Conservation (phyloP, 805 yeast genomes). For the Spathaspora girioi region DNA sequence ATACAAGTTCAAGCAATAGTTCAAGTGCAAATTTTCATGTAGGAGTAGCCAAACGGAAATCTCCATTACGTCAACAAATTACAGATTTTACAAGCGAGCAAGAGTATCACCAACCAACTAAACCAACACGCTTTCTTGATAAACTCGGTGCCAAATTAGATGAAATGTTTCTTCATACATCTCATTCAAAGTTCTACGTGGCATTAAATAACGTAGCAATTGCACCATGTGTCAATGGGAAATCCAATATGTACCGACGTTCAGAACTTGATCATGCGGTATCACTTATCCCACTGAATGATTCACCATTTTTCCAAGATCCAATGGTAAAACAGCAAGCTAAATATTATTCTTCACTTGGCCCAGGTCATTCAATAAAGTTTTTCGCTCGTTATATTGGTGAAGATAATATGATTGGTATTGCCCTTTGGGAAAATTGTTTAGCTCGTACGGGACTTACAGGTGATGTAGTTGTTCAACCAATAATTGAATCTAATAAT, state of each 20-base stretch:
- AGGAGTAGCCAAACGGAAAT: constrained; percentile 1
- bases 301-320: constrained; percentile 29
- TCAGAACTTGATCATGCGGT: constrained; percentile 63
- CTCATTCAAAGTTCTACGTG: constrained; percentile 83
- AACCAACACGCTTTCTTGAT: constrained; percentile 13
- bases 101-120: not conserved
- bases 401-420: constrained; percentile 91
- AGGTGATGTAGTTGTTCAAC: constrained; percentile 77
- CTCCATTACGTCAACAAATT: not conserved
- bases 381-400: constrained; percentile 81
- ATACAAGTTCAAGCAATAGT: not conserved
- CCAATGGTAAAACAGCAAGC: constrained; percentile 28
- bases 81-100: not conserved
- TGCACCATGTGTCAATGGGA: constrained; percentile 92
- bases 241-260: constrained; percentile 72
- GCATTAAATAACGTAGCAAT: constrained; percentile 68
- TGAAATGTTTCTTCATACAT: constrained; percentile 78
- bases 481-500: constrained; percentile 42
- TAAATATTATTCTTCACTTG: constrained; percentile 18
- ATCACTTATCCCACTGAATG: constrained; percentile 20
- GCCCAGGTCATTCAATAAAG: constrained; percentile 52
- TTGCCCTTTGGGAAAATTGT: constrained; percentile 71
- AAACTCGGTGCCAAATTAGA: constrained; percentile 65
- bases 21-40: not conserved
- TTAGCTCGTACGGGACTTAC: constrained; percentile 71